Percentiles rank a stretch among this genome's conserved stretches.
These are phyloP conservation scores for Vinca minor DNA, from an alignment of 257 asterid genomes.

Conservation along the genomic window DNA sequence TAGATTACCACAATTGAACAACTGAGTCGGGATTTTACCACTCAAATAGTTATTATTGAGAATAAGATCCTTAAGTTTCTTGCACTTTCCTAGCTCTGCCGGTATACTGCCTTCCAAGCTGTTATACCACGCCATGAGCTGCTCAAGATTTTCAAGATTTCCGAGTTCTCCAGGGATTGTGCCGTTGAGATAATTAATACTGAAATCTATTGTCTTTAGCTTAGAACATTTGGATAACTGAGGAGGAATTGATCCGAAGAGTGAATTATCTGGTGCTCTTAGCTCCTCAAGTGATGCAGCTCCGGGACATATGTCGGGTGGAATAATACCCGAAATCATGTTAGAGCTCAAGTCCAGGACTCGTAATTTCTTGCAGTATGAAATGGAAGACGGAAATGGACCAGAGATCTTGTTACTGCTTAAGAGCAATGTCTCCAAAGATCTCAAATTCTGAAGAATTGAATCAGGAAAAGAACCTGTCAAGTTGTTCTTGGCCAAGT, in stretches of 20 bases:
- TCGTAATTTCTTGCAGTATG: constrained; percentile 56
- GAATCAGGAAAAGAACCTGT: constrained; percentile 74
- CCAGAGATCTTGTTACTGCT: constrained; percentile 59
- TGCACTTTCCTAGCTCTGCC: constrained; percentile 69
- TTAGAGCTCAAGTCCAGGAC: constrained; percentile 75
- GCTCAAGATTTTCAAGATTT: constrained; percentile 67
- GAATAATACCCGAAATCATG: constrained; percentile 51
- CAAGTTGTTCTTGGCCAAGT: constrained; percentile 60
- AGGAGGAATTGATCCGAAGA: constrained; percentile 59
- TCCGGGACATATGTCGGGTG: constrained; percentile 66
- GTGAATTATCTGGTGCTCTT: constrained; percentile 61
- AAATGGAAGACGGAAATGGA: constrained; percentile 62
- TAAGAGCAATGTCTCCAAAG: constrained; percentile 55
- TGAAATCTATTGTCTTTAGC: constrained; percentile 72
- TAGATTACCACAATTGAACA: constrained; percentile 50
- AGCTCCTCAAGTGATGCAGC: constrained; percentile 70
- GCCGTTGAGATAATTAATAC: constrained; percentile 75
- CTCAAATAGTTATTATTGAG: constrained; percentile 68
- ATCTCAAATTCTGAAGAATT: constrained; percentile 39
- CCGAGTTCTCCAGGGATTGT: constrained; percentile 73
- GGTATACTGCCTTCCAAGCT: constrained; percentile 70
- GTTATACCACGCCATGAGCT: constrained; percentile 89
- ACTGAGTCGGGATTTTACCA: constrained; percentile 55
- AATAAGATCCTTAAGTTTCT: constrained; percentile 76
- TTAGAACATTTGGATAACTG: constrained; percentile 54